Base-by-base conservation (phyloP, 306 rosid genomes). In the Hippophae gyantsensis region DNA sequence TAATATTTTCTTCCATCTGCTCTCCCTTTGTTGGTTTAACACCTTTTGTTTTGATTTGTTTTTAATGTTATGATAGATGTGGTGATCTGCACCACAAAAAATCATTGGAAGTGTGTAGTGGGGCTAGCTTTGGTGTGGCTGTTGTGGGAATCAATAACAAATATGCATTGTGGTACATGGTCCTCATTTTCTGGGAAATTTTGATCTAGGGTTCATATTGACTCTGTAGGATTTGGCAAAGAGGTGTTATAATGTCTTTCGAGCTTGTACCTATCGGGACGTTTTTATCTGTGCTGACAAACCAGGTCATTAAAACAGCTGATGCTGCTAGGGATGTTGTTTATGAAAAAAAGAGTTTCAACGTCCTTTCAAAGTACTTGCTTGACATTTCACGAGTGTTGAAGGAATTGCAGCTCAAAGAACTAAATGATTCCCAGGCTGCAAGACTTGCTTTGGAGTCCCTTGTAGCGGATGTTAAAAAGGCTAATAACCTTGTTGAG, bases 221-320 rank as follows among this genome's bases (percentile, higher is more conserved):
- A 46, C 66, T 74, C 43, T 57, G 48, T 53, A 60, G 69, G 74
- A 42, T 64, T 43, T 58, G 43, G 67, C n/a, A 14, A 50, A 69
- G 54, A 41, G 6, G 57, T 11, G 43, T 6, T 1, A 69, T 69
- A 74, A 64, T 63, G 56, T 81, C 90, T 9, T 71, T 85, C 79
- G 94, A 89, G 66, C 74, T 89, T 61, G 70, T 89, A 54, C 94
- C 96, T 8, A 76, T 89, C 56, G 94, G 96, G 23, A 83, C 94
- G 46, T 80, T 89, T 62, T 66, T 89, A 73, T 76, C 83, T n/a
- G 83, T 89, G 74, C 72, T 82, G 58, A 82, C 86, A 18, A 79
- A 50, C 61, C 90, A 85, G 80, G 82, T 88, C 48, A 27, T 79
- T 3, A 81, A 79, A 77, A 88, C 96, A 58, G 88, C 94, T 48